A percentile compares a stretch with the other conserved stretches of the same genome.
These are phyloP conservation scores for Sphagnum contortum DNA, from an alignment of 225 moss, liverwort and hornwort species.

Conservation along the genomic window DNA sequence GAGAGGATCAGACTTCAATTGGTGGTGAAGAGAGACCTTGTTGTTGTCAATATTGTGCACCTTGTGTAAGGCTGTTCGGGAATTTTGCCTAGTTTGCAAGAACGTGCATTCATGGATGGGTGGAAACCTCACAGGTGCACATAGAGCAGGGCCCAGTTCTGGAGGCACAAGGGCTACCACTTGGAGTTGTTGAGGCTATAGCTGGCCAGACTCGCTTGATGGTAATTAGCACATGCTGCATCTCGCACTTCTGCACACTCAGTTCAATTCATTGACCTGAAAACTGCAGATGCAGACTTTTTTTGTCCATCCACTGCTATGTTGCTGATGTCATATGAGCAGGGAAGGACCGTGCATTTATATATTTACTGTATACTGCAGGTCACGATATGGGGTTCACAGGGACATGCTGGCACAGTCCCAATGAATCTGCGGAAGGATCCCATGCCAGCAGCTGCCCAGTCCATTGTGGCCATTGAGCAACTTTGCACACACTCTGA, in stretches of 20 bases:
- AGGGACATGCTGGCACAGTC: conserved; percentile 94
- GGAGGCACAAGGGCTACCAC: conserved; percentile 59
- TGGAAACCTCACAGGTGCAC: conserved; percentile 44
- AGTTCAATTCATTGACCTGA: no score
- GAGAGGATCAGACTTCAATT: no score
- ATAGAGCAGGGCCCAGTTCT: conserved; percentile 96
- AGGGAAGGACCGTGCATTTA: background rate
- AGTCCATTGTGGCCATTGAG: conserved; percentile 77
- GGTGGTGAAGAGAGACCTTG: no score
- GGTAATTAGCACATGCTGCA: conserved; percentile 24
- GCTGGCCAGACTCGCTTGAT: conserved; percentile 85
- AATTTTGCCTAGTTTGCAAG: no score
- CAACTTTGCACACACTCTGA: conserved; percentile 69
- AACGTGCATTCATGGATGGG: no score
- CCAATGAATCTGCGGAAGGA: conserved; percentile 94
- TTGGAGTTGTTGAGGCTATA: conserved; percentile 93
- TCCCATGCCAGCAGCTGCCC: conserved; percentile 91
- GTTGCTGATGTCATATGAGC: no score
- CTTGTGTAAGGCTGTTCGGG: no score
- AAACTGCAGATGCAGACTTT: no score
- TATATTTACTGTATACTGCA: conserved; percentile 10
- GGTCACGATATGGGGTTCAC: conserved; percentile 75
- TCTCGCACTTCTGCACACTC: background rate
- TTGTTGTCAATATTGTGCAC: no score
- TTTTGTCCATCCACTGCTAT: no score